phyloP scores from a whole-genome alignment of 805 yeast species.

The Spathaspora arborariae region DNA sequence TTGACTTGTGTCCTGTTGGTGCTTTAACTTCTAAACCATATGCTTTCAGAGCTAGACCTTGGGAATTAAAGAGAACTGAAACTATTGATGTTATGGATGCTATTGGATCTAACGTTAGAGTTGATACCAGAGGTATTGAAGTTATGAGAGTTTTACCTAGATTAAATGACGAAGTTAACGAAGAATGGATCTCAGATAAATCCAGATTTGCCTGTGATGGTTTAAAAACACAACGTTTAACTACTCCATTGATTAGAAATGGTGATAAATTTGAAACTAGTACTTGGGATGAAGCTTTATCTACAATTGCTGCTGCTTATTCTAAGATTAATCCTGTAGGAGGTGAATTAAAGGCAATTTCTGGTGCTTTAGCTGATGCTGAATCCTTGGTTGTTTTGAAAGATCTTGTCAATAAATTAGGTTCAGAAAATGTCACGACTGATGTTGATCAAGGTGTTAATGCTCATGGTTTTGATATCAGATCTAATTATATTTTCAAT shows the following conservation, averaged over 20 bases:
- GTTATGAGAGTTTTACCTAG: slow-evolving; percentile 86
- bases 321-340: slow-evolving; percentile 53
- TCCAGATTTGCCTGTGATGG: slow-evolving; percentile 85
- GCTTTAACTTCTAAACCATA: slow-evolving; percentile 88
- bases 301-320: slow-evolving; percentile 63
- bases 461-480: slow-evolving; percentile 67
- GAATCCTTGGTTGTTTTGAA: slow-evolving; percentile 80
- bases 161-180: slow-evolving; percentile 80
- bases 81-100: slow-evolving; percentile 82
- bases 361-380: slow-evolving; percentile 80
- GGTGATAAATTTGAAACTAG: slow-evolving; percentile 69
- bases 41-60: slow-evolving; percentile 89
- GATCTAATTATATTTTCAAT: slow-evolving; percentile 79
- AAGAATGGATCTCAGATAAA: slow-evolving; percentile 90
- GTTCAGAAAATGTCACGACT: slow-evolving; percentile 75
- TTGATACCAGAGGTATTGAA: slow-evolving; percentile 82
- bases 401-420: slow-evolving; percentile 71
- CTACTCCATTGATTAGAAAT: slow-evolving; percentile 70
- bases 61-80: slow-evolving; percentile 90
- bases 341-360: slow-evolving; percentile 74
- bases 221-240: slow-evolving; percentile 78
- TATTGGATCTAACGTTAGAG: slow-evolving; percentile 76
- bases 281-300: slow-evolving; percentile 84
- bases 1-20: slow-evolving; percentile 89
- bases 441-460: slow-evolving; percentile 58